Evolutionary conservation across 208 protist species (phyloP).

Genomic region (Wallacemonas collosoma): DNA sequence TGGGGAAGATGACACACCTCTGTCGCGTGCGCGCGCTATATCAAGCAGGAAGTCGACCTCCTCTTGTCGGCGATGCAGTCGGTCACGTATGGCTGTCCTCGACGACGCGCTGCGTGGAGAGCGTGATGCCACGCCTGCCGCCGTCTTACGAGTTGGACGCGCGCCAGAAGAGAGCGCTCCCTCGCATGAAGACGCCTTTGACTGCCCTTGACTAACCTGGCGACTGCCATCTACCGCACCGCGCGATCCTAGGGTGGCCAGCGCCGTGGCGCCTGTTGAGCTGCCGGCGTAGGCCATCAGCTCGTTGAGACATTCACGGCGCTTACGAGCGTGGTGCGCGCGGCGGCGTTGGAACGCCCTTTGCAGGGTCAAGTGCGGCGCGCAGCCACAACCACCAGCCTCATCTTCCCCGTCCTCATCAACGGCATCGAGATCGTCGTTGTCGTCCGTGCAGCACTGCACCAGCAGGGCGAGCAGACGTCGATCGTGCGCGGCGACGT

Average conservation of each 20-base stretch:
- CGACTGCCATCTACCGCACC: no score
- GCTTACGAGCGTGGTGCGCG: slow-evolving; percentile 11
- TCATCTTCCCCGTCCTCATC: no score
- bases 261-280: background rate
- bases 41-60: slow-evolving; percentile 1
- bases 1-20: background rate
- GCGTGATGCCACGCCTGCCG: background rate
- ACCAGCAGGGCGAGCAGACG: slow-evolving; percentile 11
- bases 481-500: slow-evolving; percentile 4
- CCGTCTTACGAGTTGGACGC: no score
- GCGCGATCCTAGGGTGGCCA: background rate
- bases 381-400: background rate
- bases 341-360: background rate
- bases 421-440: background rate
- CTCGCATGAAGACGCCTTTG: no score
- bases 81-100: background rate
- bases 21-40: background rate
- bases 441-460: background rate
- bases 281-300: slow-evolving; percentile 11
- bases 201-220: no score
- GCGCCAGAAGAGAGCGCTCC: no score
- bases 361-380: background rate
- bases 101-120: background rate
- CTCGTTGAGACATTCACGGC: slow-evolving; percentile 11
- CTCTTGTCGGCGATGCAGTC: background rate